These are phyloP conservation scores for Shiraia sp. DNA, from an alignment of 2,329 filamentous ascomycete species.

Conservation along the genomic window DNA sequence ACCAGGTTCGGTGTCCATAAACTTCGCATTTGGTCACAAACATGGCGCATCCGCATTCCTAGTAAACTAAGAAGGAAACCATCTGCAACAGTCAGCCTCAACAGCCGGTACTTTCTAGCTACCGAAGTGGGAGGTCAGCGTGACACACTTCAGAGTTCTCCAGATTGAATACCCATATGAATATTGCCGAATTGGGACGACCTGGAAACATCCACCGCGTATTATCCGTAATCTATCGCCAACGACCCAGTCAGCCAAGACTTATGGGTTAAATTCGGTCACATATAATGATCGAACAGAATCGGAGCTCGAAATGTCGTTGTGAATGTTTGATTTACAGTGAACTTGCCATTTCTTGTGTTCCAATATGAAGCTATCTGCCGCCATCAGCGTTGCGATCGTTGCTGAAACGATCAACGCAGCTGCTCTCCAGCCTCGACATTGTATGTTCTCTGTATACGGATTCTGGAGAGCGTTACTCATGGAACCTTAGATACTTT, in stretches of 20 bases:
- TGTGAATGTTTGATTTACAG: not conserved
- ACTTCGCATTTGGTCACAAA: too few relatives aligned
- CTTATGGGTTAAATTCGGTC: conserved; percentile 1
- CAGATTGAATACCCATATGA: conserved; percentile 30
- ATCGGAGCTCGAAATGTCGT: not conserved
- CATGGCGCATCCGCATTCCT: not conserved
- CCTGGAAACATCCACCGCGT: conserved; percentile 23
- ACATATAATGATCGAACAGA: conserved; percentile 5
- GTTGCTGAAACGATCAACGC: conserved; percentile 21
- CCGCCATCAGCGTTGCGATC: conserved; percentile 21
- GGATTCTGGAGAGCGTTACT: not conserved
- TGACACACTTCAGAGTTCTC: conserved; percentile 15
- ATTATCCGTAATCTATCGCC: conserved; percentile 25
- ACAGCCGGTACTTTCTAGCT: conserved; percentile 13
- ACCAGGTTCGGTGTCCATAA: too few relatives aligned
- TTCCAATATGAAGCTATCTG: conserved; percentile 30
- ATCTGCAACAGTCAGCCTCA: conserved; percentile 7
- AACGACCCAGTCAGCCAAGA: conserved; percentile 6
- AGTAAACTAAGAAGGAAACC: not conserved
- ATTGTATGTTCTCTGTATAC: conserved; percentile 17
- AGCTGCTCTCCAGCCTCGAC: conserved; percentile 30
- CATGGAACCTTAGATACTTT: conserved; percentile 24
- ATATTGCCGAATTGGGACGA: conserved; percentile 19
- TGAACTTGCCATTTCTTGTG: not conserved
- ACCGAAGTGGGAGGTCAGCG: conserved; percentile 29